phyloP scores from a whole-genome alignment of 1,139 yeast genomes.

The Yueomyces sp. region DNA sequence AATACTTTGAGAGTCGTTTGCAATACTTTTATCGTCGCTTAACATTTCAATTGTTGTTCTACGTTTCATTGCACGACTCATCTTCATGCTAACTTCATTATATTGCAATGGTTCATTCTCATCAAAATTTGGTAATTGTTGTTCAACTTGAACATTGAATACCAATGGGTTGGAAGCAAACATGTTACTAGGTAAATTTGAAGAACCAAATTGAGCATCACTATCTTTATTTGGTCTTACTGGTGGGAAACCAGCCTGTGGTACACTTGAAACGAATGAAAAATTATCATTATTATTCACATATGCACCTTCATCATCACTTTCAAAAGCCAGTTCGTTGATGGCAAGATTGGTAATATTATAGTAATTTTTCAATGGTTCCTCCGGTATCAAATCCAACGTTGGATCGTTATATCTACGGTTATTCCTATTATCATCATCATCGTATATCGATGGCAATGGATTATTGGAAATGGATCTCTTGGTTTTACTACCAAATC shows the following conservation, averaged over 20 bases:
- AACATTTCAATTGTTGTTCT: no score
- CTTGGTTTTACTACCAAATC: not conserved
- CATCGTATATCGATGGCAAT: not conserved
- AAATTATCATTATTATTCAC: not conserved
- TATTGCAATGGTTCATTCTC: no score
- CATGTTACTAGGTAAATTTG: no score
- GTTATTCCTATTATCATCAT: no score
- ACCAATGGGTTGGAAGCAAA: not conserved
- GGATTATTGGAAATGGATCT: not conserved
- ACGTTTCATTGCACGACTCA: no score
- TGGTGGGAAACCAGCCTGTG: not conserved
- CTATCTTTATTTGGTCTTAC: no score
- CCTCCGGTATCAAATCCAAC: not conserved
- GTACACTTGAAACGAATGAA: not conserved
- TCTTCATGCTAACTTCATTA: no score
- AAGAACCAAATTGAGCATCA: no score
- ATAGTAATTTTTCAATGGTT: not conserved
- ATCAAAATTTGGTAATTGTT: no score
- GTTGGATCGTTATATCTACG: not conserved
- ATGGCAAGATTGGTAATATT: not conserved
- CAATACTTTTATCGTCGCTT: no score
- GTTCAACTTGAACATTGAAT: constrained; percentile 1
- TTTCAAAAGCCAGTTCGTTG: not conserved
- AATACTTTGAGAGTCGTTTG: no score
- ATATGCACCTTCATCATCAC: not conserved